Evolutionary conservation across 306 rosid species (phyloP).

Genomic region (Pueraria montana): DNA sequence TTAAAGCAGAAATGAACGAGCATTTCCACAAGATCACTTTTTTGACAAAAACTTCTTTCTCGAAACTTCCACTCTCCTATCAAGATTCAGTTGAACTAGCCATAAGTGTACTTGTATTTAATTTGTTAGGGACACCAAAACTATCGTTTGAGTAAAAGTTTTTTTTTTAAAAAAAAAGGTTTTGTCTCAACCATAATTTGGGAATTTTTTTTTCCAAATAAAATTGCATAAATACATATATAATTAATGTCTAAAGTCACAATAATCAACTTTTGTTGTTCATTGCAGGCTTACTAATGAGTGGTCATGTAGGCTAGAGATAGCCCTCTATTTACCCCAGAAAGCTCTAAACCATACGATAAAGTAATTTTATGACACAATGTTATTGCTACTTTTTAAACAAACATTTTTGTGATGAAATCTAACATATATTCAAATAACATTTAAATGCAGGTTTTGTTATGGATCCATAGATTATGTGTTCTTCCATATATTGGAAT

Average conservation of each 20-base stretch:
- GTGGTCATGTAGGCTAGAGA: conserved; percentile 19
- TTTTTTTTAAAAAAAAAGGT: too few relatives aligned
- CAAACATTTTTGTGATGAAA: background rate
- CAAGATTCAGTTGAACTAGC: too few relatives aligned
- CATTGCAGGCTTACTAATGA: conserved; percentile 40
- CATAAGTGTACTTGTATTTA: too few relatives aligned
- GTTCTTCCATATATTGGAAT: background rate
- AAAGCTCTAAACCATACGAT: background rate
- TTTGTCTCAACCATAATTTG: background rate
- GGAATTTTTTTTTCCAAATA: background rate
- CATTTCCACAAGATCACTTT: background rate
- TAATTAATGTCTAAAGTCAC: too few relatives aligned
- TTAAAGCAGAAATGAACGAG: background rate
- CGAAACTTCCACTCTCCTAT: too few relatives aligned
- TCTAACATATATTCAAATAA: background rate
- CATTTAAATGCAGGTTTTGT: conserved; percentile 28
- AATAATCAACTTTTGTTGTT: background rate
- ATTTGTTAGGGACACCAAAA: too few relatives aligned
- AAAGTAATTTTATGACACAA: conserved; percentile 15
- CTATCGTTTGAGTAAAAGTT: background rate
- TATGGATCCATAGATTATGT: background rate
- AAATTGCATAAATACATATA: too few relatives aligned
- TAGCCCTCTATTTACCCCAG: background rate
- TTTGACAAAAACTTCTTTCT: too few relatives aligned
- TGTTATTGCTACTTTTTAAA: background rate